Base-by-base conservation (phyloP, 2,329 filamentous ascomycete species). In the Lachnellula suecica region DNA sequence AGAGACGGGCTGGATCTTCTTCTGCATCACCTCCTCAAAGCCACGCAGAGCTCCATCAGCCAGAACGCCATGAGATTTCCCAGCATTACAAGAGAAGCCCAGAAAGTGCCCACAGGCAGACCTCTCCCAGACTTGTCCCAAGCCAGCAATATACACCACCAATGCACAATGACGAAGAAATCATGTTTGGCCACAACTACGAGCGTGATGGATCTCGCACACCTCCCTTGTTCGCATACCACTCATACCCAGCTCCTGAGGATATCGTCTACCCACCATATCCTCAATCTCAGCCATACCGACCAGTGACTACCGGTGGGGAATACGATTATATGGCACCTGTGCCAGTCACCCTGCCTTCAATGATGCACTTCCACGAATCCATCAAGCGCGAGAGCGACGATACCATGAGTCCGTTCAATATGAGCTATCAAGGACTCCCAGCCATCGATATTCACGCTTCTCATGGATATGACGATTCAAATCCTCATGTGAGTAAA, bases 401-500 rank as follows among this genome's bases (percentile, higher is more conserved):
- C 58, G 76, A 80, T 44, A 64, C 81, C 49, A 77, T 88, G 66
- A 82, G 79, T 60, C 79, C 85, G 5, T 88, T 63, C 59, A 64
- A 85, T 70, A 81, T 88, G 72, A 80, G 75, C 72, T 90, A 89
- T 69, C 85, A 84, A 63, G 85, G 84, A 62, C 57, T 68, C 19
- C 60, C 80, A 52, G 77, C 78, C 46, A 80, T 89, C 67, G 85
- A 88, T 62, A 79, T 87, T 62, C 78, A 78, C 66, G 72, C 76
- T 53, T 73, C 77, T 52, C 77, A 81, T 61, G 75, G 80, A 23
- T 90, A 89, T 75, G 82, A 87, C 68, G 63, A 84, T 62, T 81
- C 82, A 70, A 81, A 82, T 72, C 82, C 85, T 79, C 86, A 89
- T 82, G 88, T 91, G 85, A 87, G 83, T 85, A 74, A 74, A 70